Base-by-base conservation (phyloP, 768 basidiomycete species). In the Fomitopsis pulvina region DNA sequence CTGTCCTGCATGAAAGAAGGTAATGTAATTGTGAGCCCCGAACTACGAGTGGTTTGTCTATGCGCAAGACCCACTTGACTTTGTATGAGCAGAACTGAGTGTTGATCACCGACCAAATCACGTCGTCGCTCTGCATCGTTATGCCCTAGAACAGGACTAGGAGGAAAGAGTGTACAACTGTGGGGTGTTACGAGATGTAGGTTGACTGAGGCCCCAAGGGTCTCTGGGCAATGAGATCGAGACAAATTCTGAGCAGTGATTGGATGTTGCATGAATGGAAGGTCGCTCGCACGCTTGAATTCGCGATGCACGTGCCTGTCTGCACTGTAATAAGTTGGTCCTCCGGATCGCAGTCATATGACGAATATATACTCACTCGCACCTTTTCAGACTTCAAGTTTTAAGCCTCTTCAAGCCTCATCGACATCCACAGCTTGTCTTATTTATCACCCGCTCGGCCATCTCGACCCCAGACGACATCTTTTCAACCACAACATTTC, bases 31-130 rank as follows among this genome's bases (percentile, higher is more conserved):
- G 46, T 53, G 55, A 41, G 45, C 16, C 20, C 18, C 25, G 27
- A 27, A 16, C 14, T 4, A 14, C 34, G 14, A 14, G 8, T 30
- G 14, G 18, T 12, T 37, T 5, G 44, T 24, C 34, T 8, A 25
- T 45, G 12, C 24, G 16, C 8, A 3, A 25, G 9, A 74, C 90
- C 65, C 59, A 94, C 95, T 95, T 98, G 76, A 99, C 94, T 87
- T 97, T 98, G 70, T 95, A 99, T 0, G 95, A 96, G 74, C 96
- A 99, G 68, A 97, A 97, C 60, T 92, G 91, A 50, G 81, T 78
- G 68, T 91, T 92, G 64, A 94, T 92, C 26, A 93, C 89, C 18
- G 84, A 89, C 95, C 95, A 99, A 56, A 99, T 97, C 56, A 97
- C 88, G 70, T 98, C 95, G 87, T 99, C 95, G 69, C 85, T 87